Percentiles rank a stretch among this genome's conserved stretches.
Evolutionary conservation across 495 filamentous ascomycete species (phyloP).

Genomic region (Evernia prunastri): DNA sequence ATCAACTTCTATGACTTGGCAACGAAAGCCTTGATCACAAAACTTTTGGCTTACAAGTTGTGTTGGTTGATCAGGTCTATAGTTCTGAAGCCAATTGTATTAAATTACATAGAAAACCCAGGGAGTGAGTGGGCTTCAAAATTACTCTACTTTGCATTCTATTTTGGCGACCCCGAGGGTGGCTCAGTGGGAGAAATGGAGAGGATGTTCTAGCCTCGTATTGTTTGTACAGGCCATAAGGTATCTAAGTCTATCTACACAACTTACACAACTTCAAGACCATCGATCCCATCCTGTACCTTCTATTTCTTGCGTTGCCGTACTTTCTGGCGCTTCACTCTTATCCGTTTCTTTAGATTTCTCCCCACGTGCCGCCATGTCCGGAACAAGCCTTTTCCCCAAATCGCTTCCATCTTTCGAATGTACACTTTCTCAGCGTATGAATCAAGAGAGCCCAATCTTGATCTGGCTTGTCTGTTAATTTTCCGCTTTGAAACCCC

Average conservation of each 20-base stretch:
- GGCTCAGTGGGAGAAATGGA: too few relatives aligned
- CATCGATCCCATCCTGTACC: background rate
- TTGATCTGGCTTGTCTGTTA: slow-evolving; percentile 26
- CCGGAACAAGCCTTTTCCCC: slow-evolving; percentile 24
- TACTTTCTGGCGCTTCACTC: background rate
- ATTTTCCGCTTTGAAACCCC: slow-evolving; percentile 28
- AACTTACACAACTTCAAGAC: background rate
- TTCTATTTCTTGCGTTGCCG: background rate
- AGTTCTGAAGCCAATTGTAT: too few relatives aligned
- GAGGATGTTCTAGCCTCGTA: background rate
- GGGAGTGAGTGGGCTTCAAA: too few relatives aligned
- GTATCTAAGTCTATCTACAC: background rate
- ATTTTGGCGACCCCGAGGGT: too few relatives aligned
- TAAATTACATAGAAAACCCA: too few relatives aligned
- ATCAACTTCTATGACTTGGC: too few relatives aligned
- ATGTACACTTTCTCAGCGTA: slow-evolving; percentile 24
- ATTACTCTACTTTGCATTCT: too few relatives aligned
- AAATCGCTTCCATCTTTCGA: slow-evolving; percentile 26
- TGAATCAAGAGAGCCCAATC: background rate
- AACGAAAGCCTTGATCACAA: too few relatives aligned
- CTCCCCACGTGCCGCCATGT: background rate
- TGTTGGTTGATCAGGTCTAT: too few relatives aligned
- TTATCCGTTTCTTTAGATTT: background rate
- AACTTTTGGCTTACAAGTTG: too few relatives aligned
- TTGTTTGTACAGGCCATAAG: background rate